These are phyloP conservation scores for Kodamaea hsintzibuensis DNA, from an alignment of 805 yeast genomes.

Conservation along the genomic window DNA sequence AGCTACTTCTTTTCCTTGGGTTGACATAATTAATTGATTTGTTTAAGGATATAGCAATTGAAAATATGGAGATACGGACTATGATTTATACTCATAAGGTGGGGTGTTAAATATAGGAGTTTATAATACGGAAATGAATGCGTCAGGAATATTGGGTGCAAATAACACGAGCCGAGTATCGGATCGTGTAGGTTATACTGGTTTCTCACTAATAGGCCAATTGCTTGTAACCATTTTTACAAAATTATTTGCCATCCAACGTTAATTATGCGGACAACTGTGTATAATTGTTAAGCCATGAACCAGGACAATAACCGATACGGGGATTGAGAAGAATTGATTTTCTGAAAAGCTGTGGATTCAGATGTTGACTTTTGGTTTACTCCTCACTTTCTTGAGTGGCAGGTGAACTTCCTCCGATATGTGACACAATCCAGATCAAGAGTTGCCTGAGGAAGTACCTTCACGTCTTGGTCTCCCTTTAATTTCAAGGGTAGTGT, in stretches of 20 bases:
- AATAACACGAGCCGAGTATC: neutral
- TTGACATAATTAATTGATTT: conserved; percentile 1
- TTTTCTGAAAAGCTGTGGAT: too few relatives aligned
- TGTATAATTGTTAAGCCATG: too few relatives aligned
- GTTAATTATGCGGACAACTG: too few relatives aligned
- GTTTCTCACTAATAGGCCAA: neutral
- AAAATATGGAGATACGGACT: neutral
- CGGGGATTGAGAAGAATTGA: too few relatives aligned
- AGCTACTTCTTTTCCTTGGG: conserved; percentile 23
- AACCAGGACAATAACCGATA: too few relatives aligned
- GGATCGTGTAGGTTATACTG: neutral
- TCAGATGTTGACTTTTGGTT: too few relatives aligned
- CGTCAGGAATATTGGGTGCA: neutral
- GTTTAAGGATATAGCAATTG: neutral
- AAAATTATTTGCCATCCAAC: neutral
- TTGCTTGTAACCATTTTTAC: neutral
- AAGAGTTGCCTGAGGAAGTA: too few relatives aligned
- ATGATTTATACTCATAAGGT: neutral
- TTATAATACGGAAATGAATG: neutral
- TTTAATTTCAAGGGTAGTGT: too few relatives aligned
- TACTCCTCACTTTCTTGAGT: too few relatives aligned
- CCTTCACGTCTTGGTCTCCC: too few relatives aligned
- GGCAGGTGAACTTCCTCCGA: too few relatives aligned
- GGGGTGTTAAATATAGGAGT: neutral
- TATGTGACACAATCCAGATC: too few relatives aligned